Evolutionary conservation across 2,329 filamentous ascomycete species (phyloP).

Genomic region (Purpureocillium lavendulum): DNA sequence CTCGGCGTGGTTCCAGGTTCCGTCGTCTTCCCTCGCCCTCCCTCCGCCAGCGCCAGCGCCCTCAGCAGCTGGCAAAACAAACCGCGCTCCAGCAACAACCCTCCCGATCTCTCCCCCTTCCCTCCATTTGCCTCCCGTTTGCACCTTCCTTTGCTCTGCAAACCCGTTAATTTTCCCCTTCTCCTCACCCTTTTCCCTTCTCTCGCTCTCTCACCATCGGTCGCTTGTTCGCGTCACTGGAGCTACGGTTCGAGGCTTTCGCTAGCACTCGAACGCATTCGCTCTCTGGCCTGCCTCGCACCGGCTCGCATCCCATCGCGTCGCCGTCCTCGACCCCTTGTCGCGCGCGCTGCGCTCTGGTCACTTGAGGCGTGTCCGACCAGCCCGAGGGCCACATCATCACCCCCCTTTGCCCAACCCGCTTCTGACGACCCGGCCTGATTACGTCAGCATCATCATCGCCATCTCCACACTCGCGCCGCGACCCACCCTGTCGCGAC

Average conservation of each 20-base stretch:
- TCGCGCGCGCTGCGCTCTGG: slow-evolving; percentile 4
- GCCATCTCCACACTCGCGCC: not conserved
- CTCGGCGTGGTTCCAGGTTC: not conserved
- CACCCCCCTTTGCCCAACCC: slow-evolving; percentile 18
- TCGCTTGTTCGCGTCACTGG: slow-evolving; percentile 8
- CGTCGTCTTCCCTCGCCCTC: not conserved
- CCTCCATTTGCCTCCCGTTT: slow-evolving; percentile 12
- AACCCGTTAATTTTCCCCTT: slow-evolving; percentile 11
- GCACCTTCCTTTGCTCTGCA: slow-evolving; percentile 16
- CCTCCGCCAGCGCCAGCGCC: not conserved
- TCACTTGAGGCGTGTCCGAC: slow-evolving; percentile 4
- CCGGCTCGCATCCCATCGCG: slow-evolving; percentile 5
- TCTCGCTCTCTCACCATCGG: slow-evolving; percentile 15
- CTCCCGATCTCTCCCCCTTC: slow-evolving; percentile 10
- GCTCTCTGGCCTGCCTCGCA: slow-evolving; percentile 2
- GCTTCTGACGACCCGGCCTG: slow-evolving; percentile 10
- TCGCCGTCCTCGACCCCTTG: slow-evolving; percentile 4
- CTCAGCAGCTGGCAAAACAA: slow-evolving; percentile 7
- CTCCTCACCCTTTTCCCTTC: slow-evolving; percentile 15
- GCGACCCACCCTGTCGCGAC: slow-evolving; percentile 1
- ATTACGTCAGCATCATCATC: slow-evolving; percentile 23
- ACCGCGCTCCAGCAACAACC: slow-evolving; percentile 4
- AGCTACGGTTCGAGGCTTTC: slow-evolving; percentile 32
- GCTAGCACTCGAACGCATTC: slow-evolving; percentile 36
- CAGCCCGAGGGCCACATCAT: slow-evolving; percentile 22